Base-by-base conservation (phyloP, 352 stramenopile genomes). In the Phytopythium mirpurense region DNA sequence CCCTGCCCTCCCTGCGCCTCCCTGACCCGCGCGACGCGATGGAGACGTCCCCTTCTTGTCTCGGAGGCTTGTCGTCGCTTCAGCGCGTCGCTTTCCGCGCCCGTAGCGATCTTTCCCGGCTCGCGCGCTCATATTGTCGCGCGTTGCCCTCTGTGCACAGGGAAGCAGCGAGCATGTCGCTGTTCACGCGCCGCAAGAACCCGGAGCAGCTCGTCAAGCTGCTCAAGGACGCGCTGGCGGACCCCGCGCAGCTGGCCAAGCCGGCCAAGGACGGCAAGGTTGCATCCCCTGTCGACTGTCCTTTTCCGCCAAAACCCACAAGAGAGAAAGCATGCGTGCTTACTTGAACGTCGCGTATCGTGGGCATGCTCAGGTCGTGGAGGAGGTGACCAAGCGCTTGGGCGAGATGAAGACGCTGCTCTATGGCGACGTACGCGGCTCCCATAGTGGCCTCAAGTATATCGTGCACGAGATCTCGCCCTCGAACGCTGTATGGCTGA, bases 341-440 rank as follows among this genome's bases (percentile, higher is more conserved):
- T 4, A 14, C 14, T n/a, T n/a, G n/a, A n/a, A n/a, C n/a, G n/a
- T n/a, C n/a, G n/a, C n/a, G n/a, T n/a, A n/a, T n/a, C n/a, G n/a
- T n/a, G n/a, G n/a, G n/a, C n/a, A n/a, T n/a, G 43, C 6, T 8
- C 36, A 78, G 71, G 35, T 66, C 14, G 67, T 86, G 48, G 72
- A 86, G 56, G 75, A 85, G 50, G 60, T 83, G 29, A 91, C 80
- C 19, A 96, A 96, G 67, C 82, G 88, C 1, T 57, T 96, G 42
- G 79, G 74, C 52, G 79, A 90, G 66, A 95, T 93, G 65, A 94
- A 93, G 66, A 57, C 84, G 29, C 62, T 93, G 51, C 66, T 93
- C 5, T 93, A 93, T 48, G 84, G 83, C 31, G 83, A 90, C 37
- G 74, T 86, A 24, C 65, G 83, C 34, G 21, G 23, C 5, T 44